Evolutionary conservation across 176 grass and related monocot genomes (phyloP).

Genomic region (Ampelocalamus luodianensis): DNA sequence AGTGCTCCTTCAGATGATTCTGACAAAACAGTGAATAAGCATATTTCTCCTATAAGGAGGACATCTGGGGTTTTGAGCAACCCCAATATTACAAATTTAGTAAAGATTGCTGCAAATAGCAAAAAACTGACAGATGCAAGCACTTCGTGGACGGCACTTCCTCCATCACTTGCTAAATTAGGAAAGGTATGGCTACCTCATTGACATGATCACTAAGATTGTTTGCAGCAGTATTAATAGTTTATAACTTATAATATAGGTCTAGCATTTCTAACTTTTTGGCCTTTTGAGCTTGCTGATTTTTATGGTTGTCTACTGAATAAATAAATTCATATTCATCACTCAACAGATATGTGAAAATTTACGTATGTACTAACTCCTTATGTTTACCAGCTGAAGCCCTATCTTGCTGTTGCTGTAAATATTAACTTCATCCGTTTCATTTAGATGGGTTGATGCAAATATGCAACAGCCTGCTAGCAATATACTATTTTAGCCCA

Average conservation of each 20-base stretch:
- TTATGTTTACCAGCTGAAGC: neutral
- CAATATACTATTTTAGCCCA: slow-evolving; percentile 11
- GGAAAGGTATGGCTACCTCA: slow-evolving; percentile 69
- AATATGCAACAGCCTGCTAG: neutral
- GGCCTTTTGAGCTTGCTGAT: slow-evolving; percentile 17
- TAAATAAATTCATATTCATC: neutral
- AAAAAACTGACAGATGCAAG: slow-evolving; percentile 73
- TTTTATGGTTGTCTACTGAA: neutral
- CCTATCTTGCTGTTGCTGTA: slow-evolving; percentile 27
- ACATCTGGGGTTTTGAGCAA: slow-evolving; percentile 54
- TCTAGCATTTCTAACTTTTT: slow-evolving; percentile 25
- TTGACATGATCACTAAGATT: neutral
- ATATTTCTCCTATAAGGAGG: slow-evolving; percentile 55
- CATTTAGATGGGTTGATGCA: neutral
- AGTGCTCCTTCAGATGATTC: slow-evolving; percentile 67
- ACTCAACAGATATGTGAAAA: slow-evolving; percentile 11
- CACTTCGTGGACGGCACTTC: slow-evolving; percentile 69
- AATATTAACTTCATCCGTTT: neutral
- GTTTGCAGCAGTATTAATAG: neutral
- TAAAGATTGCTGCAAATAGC: slow-evolving; percentile 70
- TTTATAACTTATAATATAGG: neutral
- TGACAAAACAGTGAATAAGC: slow-evolving; percentile 53
- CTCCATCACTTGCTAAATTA: slow-evolving; percentile 73
- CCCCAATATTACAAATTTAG: slow-evolving; percentile 71
- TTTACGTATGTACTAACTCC: neutral